Percentiles rank a stretch among this genome's conserved stretches.
phyloP scores from a whole-genome alignment of 768 basidiomycete species.

The Tulasnella sp. region DNA sequence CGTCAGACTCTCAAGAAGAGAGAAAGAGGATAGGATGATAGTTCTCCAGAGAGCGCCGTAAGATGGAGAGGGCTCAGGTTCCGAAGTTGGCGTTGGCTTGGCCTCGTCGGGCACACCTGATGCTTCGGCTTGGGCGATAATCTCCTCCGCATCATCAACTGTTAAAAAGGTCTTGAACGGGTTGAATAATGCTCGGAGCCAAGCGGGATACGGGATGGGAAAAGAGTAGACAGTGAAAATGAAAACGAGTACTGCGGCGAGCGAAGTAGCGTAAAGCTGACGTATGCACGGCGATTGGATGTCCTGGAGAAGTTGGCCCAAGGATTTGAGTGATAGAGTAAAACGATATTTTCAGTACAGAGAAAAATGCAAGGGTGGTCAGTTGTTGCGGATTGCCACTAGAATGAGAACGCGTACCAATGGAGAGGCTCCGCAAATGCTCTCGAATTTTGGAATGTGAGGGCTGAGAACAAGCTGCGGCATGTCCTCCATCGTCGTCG shows the following conservation, averaged over 20 bases:
- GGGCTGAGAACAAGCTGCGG: not conserved
- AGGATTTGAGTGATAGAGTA: not conserved
- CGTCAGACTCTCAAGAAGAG: slow-evolving; percentile 58
- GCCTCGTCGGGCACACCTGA: not conserved
- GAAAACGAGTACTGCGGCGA: slow-evolving; percentile 7
- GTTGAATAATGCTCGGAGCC: not conserved
- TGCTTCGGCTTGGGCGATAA: slow-evolving; percentile 28
- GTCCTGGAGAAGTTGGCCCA: not conserved
- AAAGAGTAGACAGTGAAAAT: slow-evolving; percentile 1
- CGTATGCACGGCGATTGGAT: slow-evolving; percentile 13
- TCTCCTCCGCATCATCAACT: slow-evolving; percentile 37
- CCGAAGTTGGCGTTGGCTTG: not conserved
- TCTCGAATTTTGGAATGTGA: not conserved
- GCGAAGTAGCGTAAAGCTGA: slow-evolving; percentile 1
- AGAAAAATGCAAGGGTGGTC: not conserved
- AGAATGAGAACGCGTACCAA: not conserved
- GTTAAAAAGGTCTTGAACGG: slow-evolving; percentile 36
- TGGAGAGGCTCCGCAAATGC: not conserved
- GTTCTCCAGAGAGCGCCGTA: slow-evolving; percentile 54
- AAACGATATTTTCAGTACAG: not conserved
- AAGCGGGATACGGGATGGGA: slow-evolving; percentile 11
- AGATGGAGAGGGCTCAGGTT: not conserved
- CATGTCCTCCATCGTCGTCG: not conserved
- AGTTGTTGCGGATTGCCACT: not conserved
- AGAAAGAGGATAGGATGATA: slow-evolving; percentile 57